phyloP scores from a whole-genome alignment of 306 rosid species.

The Erythrophleum fordii region DNA sequence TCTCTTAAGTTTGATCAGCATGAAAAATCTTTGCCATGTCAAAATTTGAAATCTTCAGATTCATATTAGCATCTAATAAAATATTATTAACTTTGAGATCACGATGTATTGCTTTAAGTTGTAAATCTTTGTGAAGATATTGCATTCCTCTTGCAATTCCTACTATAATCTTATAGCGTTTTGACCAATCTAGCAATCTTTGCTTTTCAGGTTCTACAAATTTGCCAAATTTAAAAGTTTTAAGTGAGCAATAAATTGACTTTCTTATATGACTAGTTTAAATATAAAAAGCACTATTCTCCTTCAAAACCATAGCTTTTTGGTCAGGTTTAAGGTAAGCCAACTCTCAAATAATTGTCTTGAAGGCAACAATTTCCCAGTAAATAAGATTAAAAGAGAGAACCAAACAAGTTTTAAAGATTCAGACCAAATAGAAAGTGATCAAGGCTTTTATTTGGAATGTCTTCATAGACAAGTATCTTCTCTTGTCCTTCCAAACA shows the following conservation, averaged over 20 bases:
- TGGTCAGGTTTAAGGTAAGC: no score
- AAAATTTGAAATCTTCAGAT: conserved; percentile 54
- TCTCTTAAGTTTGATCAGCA: conserved; percentile 29
- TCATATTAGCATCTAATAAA: conserved; percentile 40
- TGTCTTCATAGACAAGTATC: conserved; percentile 50
- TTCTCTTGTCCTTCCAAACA: conserved; percentile 49
- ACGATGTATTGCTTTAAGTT: conserved; percentile 43
- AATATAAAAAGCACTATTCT: no score
- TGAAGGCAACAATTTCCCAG: neutral
- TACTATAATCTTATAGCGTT: conserved; percentile 34
- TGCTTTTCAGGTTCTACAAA: conserved; percentile 10
- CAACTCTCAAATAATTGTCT: neutral
- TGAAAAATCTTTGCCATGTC: conserved; percentile 44
- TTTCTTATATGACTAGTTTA: no score
- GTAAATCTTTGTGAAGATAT: conserved; percentile 46
- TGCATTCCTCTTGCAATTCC: conserved; percentile 33
- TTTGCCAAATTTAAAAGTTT: neutral
- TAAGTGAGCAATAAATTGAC: neutral
- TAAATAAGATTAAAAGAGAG: no score
- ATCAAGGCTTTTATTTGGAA: conserved; percentile 51
- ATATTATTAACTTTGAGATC: conserved; percentile 48
- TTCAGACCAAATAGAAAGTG: conserved; percentile 44
- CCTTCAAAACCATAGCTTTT: no score
- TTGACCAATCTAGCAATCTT: conserved; percentile 42
- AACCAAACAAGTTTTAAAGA: neutral